phyloP scores from a whole-genome alignment of 495 filamentous ascomycete genomes.

The Staphylotrichum longicolle region DNA sequence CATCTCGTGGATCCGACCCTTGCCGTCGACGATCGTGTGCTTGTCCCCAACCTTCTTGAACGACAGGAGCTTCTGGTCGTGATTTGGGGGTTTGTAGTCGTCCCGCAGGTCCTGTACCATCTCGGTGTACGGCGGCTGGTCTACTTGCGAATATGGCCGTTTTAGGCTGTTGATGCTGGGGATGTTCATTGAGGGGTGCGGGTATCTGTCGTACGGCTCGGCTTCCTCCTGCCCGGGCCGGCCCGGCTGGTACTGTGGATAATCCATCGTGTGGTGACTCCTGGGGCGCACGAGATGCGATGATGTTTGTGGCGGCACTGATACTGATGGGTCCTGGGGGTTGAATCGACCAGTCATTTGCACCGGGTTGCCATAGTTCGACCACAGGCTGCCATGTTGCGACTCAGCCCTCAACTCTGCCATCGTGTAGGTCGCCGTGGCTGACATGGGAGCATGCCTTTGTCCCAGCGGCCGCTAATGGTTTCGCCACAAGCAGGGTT shows the following conservation, averaged over 20 bases:
- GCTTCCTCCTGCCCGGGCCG: constrained; percentile 48
- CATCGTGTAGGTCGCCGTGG: constrained; percentile 55
- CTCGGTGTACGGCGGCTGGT: constrained; percentile 50
- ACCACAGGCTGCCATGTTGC: constrained; percentile 50
- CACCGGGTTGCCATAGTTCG: constrained; percentile 50
- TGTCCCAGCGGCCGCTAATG: constrained; percentile 25
- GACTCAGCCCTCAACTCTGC: constrained; percentile 55
- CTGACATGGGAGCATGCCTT: constrained; percentile 51
- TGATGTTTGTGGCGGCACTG: constrained; percentile 39
- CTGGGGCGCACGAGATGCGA: constrained; percentile 47
- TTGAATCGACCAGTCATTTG: constrained; percentile 48
- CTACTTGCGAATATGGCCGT: constrained; percentile 46
- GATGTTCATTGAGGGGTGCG: constrained; percentile 48
- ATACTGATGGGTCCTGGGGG: constrained; percentile 44
- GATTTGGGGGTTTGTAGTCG: constrained; percentile 54
- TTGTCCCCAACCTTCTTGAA: constrained; percentile 54
- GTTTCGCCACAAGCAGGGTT: constrained; percentile 17
- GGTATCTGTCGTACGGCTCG: constrained; percentile 47
- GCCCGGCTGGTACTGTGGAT: constrained; percentile 44
- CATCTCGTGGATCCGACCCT: constrained; percentile 54
- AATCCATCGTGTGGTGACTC: constrained; percentile 40
- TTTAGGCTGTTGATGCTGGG: constrained; percentile 56
- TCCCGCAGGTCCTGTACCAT: constrained; percentile 55
- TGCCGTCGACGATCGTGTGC: constrained; percentile 55
- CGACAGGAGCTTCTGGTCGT: constrained; percentile 57